phyloP scores from a whole-genome alignment of 331 rosid species.

The Cydonia oblonga region DNA sequence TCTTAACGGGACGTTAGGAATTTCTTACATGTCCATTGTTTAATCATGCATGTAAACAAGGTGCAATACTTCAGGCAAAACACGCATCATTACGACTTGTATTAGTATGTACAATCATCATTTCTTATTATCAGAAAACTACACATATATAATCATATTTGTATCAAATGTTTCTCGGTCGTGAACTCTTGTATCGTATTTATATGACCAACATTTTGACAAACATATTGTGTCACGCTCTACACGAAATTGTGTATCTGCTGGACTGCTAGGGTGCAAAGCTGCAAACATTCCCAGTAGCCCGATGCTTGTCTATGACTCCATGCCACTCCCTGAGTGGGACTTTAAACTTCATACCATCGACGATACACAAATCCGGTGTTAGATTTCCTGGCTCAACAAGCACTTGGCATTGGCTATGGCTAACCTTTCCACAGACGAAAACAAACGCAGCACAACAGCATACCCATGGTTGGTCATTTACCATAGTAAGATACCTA shows the following conservation, averaged over 20 bases:
- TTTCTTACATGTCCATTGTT: too few relatives aligned
- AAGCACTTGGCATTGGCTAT: constrained; percentile 7
- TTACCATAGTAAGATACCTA: constrained; percentile 57
- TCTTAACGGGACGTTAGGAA: too few relatives aligned
- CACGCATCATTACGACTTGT: background rate
- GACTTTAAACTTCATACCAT: background rate
- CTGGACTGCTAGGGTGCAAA: background rate
- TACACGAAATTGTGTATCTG: background rate
- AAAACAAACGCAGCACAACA: background rate
- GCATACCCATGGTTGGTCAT: constrained; percentile 4
- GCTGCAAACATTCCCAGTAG: background rate
- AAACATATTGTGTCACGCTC: background rate
- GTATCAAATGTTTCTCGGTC: background rate
- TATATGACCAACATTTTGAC: background rate
- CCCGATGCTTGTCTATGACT: background rate
- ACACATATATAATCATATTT: background rate
- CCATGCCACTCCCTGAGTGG: background rate
- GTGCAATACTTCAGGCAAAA: background rate
- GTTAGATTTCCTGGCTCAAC: background rate
- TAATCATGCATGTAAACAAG: background rate
- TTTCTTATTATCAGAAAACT: background rate
- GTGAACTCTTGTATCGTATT: background rate
- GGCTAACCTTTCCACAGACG: constrained; percentile 7
- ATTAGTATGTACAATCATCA: background rate
- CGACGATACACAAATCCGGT: background rate